Evolutionary conservation across 2,329 filamentous ascomycete genomes (phyloP), one percentile per base, ranked within the genome.

Genomic region (Tolypocladium ophioglossoides): DNA sequence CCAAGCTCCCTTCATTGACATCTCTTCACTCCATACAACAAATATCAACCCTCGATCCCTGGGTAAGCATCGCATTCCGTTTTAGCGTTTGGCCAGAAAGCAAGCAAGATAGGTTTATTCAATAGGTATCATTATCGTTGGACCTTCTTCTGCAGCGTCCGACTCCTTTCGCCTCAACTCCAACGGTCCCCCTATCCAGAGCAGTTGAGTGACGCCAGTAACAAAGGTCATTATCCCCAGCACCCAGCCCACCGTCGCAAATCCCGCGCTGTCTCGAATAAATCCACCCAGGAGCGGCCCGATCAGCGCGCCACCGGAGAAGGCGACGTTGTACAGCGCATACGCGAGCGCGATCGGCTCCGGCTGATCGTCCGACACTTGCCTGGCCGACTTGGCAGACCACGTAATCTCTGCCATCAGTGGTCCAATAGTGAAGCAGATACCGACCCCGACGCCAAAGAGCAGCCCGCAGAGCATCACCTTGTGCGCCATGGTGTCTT

Each of bases 331-430:
- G 54, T 69, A 70, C 38, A 70, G 55, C 3, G 67, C 68, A 51
- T 70, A 70, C 2, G 65, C 66, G 22, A 68, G 65, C 12, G 67
- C 68, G 53, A 68, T 67, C 8, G 69, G 66, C 16, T 61, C 62
- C 9, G 27, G 52, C 38, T 55, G 24, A 30, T 34, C 27, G 49
- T 49, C 12, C 30, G 46, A 51, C 57, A 49, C 6, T 24, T 58
- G 59, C 38, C 57, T 56, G 18, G 57, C 58, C 3, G 59, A 59
- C 51, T 60, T 58, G 18, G 67, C 59, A 4, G 66, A 58, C 64
- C 65, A 70, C 38, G 65, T 68, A 40, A 70, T 69, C 57, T 70
- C 68, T 2, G 68, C 68, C 63, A 69, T 70, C 52, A 70, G 47
- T 3, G 67, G 66, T 2, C 64, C 64, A 22, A 70, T 63, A n/a